Evolutionary conservation across 2,329 filamentous ascomycete species (phyloP).

Genomic region (Geoglossum cookeanum): DNA sequence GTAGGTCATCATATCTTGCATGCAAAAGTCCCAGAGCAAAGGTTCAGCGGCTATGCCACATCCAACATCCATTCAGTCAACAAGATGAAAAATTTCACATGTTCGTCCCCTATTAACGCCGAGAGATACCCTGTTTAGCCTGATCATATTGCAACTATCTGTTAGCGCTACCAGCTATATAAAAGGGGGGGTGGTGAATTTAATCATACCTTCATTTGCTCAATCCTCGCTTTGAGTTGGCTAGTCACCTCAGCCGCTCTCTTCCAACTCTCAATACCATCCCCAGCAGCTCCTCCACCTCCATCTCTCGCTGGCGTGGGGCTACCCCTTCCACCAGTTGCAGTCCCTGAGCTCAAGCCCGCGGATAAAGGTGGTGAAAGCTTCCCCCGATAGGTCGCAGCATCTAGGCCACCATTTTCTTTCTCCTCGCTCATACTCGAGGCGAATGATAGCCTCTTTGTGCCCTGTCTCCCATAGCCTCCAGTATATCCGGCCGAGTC

Average conservation of each 20-base stretch:
- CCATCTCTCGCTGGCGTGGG: constrained; percentile 22
- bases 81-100: background rate
- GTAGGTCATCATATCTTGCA: background rate
- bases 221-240: constrained; percentile 89
- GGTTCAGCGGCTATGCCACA: background rate
- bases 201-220: constrained; percentile 76
- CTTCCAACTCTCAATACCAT: constrained; percentile 83
- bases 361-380: constrained; percentile 8
- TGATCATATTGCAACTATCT: background rate
- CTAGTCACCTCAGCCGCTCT: constrained; percentile 93
- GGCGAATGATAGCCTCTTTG: constrained; percentile 5
- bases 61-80: background rate
- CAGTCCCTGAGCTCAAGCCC: constrained; percentile 16
- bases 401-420: constrained; percentile 40
- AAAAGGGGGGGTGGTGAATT: constrained; percentile 3
- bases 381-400: constrained; percentile 12
- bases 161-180: background rate
- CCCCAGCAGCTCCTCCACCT: constrained; percentile 20
- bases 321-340: constrained; percentile 33
- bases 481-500: background rate
- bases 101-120: background rate
- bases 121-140: background rate
- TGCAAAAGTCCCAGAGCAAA: background rate
- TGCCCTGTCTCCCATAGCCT: constrained; percentile 5
- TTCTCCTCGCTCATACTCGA: constrained; percentile 52